Evolutionary conservation across 1,139 yeast species (phyloP).

Genomic region (Petasospora fabianii): DNA sequence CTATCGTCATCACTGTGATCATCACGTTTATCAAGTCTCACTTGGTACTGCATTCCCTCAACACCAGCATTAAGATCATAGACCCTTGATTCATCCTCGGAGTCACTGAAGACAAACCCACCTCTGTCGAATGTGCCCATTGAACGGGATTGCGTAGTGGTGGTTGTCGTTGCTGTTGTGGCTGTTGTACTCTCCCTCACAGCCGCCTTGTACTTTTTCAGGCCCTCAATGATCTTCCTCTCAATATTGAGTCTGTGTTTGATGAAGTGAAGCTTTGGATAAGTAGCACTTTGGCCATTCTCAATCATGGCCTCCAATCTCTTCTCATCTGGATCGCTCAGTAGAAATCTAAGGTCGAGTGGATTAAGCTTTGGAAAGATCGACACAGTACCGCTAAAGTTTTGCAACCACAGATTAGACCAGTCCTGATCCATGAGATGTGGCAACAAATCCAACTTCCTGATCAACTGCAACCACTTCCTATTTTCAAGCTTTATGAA

Average conservation of each 20-base stretch:
- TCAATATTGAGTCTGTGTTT: constrained; percentile 62
- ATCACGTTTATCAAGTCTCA: constrained; percentile 18
- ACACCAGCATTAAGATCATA: constrained; percentile 9
- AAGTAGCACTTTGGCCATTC: constrained; percentile 65
- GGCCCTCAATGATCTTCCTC: constrained; percentile 56
- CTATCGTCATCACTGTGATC: constrained; percentile 6
- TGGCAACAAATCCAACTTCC: constrained; percentile 65
- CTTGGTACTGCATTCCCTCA: constrained; percentile 22
- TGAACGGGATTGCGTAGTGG: too few relatives aligned
- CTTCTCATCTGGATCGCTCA: constrained; percentile 65
- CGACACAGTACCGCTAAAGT: constrained; percentile 72
- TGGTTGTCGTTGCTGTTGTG: too few relatives aligned
- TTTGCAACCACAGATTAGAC: constrained; percentile 74
- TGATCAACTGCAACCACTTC: constrained; percentile 70
- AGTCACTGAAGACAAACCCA: constrained; percentile 13
- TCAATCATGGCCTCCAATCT: constrained; percentile 51
- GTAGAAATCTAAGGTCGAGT: constrained; percentile 58
- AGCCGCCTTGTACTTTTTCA: constrained; percentile 18
- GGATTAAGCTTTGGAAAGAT: constrained; percentile 67
- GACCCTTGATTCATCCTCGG: constrained; percentile 16
- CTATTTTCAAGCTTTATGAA: constrained; percentile 66
- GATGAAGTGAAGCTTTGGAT: constrained; percentile 62
- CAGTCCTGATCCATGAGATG: constrained; percentile 72
- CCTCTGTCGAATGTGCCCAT: not conserved
- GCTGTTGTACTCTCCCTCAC: constrained; percentile 1